Base-by-base conservation (phyloP, 2,329 filamentous ascomycete species). In the Ophiostoma sp. region DNA sequence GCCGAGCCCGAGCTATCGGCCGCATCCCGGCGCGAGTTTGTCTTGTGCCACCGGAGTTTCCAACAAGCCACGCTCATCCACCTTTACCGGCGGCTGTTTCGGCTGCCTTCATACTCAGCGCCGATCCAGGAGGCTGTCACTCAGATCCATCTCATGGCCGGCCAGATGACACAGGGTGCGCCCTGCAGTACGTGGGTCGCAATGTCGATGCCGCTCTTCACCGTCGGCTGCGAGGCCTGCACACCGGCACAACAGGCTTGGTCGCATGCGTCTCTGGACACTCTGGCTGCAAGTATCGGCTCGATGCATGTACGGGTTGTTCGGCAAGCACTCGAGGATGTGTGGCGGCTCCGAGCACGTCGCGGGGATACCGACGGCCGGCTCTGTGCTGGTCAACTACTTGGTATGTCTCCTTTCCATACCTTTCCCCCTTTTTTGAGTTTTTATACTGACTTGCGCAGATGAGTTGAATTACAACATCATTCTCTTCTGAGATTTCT, bases 41-140 rank as follows among this genome's bases (percentile, higher is more conserved):
- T 38, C 3, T 49, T 71, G 27, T 71, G 68, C 40, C 66, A 71
- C 52, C 64, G 65, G 11, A 44, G 45, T 62, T 71, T 71, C 65
- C 69, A 71, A 52, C 69, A 71, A 16, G 69, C 69, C 0, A 69
- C 68, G 5, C 65, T 69, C n/a, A 71, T 71, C 52, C 69, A 69
- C 64, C 36, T 71, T 8, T 71, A 71, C 64, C 69, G 69, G 3
- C 69, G 68, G 36, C 68, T 71, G 14, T 71, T 65, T 64, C 52
- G 64, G 2, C 60, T 71, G 66, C 68, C 69, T 11, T 71, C 69
- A 8, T 16, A 49, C 1, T 42, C 69, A 27, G 4, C 62, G 5
- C 68, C 40, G 36, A 69, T 71, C 49, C 69, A 69, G 49, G 44
- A 42, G 14, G 66, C 69, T 8, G 69, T 68, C 8, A 38, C 40